Evolutionary conservation across 306 rosid species (phyloP), one percentile per base, ranked within the genome.

Genomic region (Sphenostylis stenocarpa): DNA sequence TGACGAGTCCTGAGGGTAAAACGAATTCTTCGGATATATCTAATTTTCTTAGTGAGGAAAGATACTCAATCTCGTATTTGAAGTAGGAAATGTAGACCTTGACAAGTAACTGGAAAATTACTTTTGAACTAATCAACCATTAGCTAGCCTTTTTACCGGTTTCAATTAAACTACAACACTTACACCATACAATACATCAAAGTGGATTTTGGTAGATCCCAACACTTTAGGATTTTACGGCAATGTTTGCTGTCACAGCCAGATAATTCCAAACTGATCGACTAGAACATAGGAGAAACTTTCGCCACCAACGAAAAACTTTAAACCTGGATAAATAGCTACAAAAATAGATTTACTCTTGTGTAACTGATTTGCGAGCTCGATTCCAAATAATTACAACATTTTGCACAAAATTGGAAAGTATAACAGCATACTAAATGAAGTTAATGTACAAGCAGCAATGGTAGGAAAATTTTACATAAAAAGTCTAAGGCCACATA

Each of bases 361-460:
- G 23, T 49, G 66, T 16, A 56, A 61, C 3, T 75, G 67, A 72
- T 47, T 62, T 20, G 39, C 16, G 29, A n/a, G 26, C 33, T 61
- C 17, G 45, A 72, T n/a, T 70, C 57, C 61, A 68, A 81, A 66
- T 77, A 77, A 82, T 75, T 75, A 85, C 78, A 82, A 14, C 7
- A 82, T 55, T 70, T 76, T 41, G 63, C 80, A 70, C 86, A 14
- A 85, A 81, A 70, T 48, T 53, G 77, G 17, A 57, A 78, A 74
- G 28, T 47, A 21, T 14, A 64, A 67, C 7, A 10, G 64, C 61
- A 63, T 23, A 17, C 70, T 47, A 65, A 48, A 64, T 28, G 70
- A 70, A 36, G 20, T 55, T 65, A 64, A 80, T 84, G 72, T 76
- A 84, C 87, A 84, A 11, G 38, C 31, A 82, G 36, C 17, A 63